Base-by-base conservation (phyloP, 176 grass and related monocot species). In the Aegilops sharonensis region DNA sequence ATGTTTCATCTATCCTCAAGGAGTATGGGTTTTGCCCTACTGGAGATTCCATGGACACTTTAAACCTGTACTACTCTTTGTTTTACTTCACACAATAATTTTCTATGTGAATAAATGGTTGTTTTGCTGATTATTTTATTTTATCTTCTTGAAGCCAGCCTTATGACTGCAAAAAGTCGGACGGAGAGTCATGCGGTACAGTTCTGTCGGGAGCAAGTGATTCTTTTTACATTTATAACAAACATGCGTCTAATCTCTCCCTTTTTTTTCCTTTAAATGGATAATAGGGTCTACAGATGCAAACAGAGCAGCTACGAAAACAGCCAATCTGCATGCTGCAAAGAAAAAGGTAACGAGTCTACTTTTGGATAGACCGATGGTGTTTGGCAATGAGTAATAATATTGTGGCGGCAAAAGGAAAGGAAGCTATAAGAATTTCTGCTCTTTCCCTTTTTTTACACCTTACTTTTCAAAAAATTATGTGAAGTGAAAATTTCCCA, bases 1-100 rank as follows among this genome's bases (percentile, higher is more conserved):
- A 72, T 57, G 81, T 83, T 37, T 83, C 81, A 27, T 83, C 32
- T 60, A 17, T 83, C 56, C 67, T 83, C 32, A 60, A 61, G 68
- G 81, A 61, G 35, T 54, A 83, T 42, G 81, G 68, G 2, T 59
- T 72, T 83, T 18, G 4, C 56, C 34, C 32, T 40, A 25, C 68
- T 42, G 50, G 50, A 60, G 54, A 83, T 72, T 9, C 5, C 67
- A 42, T 61, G 23, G 50, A 83, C 32, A 17, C 56, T 72, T 3
- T 54, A 10, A 24, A 83, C 36, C 67, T 83, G 21, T 27, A 83
- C 13, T 59, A 75, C 42, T 50, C 24, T 75, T 75, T 75, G 43
- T 50, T 30, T 50, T 75, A 13, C 42, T 75, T 50, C 13, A 18
- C 43, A 30, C 72, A 48, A 47, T 50, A 29, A 74, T 75, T 75